These are phyloP conservation scores for Lepidium didymum DNA, from an alignment of 345 rosid genomes.

Conservation along the genomic window DNA sequence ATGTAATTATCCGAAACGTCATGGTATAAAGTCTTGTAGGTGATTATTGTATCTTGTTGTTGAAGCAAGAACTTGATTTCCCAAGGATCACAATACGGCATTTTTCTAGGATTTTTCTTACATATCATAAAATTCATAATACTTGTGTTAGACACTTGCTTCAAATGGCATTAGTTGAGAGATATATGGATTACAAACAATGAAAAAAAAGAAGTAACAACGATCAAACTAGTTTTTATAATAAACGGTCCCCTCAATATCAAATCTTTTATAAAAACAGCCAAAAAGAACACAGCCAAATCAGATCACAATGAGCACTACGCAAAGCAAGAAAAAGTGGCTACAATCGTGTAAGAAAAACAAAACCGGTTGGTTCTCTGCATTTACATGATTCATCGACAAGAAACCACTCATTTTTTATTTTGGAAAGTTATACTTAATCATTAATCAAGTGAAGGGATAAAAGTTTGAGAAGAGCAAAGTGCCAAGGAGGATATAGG, in stretches of 20 bases:
- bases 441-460: slow-evolving; percentile 62
- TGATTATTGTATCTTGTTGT: too few relatives aligned
- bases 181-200: too few relatives aligned
- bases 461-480: slow-evolving; percentile 83
- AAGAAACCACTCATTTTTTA: background rate
- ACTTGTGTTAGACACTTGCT: too few relatives aligned
- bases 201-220: background rate
- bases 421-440: background rate
- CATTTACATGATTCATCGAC: background rate
- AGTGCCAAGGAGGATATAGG: slow-evolving; percentile 74
- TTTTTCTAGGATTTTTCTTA: too few relatives aligned
- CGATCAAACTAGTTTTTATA: background rate
- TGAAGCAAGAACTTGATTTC: too few relatives aligned
- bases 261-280: background rate
- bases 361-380: background rate
- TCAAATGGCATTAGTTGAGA: too few relatives aligned
- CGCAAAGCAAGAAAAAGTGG: background rate
- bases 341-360: background rate
- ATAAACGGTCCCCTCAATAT: too few relatives aligned
- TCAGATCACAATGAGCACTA: background rate
- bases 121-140: too few relatives aligned
- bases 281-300: background rate
- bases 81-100: too few relatives aligned
- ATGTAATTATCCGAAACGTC: too few relatives aligned
- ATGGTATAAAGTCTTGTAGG: too few relatives aligned